These are phyloP conservation scores for Gynostemma pentaphyllum DNA, from an alignment of 306 rosid genomes.

Conservation along the genomic window DNA sequence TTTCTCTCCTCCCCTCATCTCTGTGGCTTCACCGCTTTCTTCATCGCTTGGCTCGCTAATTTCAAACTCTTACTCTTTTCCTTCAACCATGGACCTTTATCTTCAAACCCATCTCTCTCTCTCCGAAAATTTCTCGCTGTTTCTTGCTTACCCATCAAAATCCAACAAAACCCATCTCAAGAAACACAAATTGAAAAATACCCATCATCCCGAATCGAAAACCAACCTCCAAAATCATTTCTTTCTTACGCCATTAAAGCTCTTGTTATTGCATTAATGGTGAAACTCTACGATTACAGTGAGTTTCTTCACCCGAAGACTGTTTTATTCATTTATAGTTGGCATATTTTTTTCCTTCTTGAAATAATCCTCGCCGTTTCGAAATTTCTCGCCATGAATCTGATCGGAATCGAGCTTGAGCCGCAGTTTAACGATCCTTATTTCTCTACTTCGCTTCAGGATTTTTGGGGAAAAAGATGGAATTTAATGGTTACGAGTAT, in stretches of 20 bases:
- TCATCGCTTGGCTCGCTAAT: slow-evolving; percentile 37
- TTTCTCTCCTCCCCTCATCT: slow-evolving; percentile 24
- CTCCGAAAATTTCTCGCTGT: slow-evolving; percentile 21
- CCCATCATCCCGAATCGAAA: not conserved
- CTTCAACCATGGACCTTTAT: slow-evolving; percentile 33
- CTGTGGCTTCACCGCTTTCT: slow-evolving; percentile 26
- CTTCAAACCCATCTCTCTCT: slow-evolving; percentile 26
- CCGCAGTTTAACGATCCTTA: slow-evolving; percentile 53
- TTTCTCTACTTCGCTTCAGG: slow-evolving; percentile 47
- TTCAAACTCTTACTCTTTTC: slow-evolving; percentile 41
- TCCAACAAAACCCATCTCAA: slow-evolving; percentile 16
- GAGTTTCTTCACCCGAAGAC: slow-evolving; percentile 21
- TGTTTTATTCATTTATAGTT: slow-evolving; percentile 17
- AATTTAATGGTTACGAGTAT: slow-evolving; percentile 50
- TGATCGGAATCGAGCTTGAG: slow-evolving; percentile 35
- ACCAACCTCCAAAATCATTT: not conserved
- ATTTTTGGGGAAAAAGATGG: slow-evolving; percentile 75
- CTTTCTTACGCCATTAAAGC: slow-evolving; percentile 18
- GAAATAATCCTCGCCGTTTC: slow-evolving; percentile 22
- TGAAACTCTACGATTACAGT: slow-evolving; percentile 24
- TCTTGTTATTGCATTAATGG: slow-evolving; percentile 13
- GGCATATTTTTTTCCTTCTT: slow-evolving; percentile 28
- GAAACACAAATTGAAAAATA: not conserved
- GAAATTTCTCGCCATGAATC: slow-evolving; percentile 20
- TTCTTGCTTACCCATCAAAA: slow-evolving; percentile 45